These are phyloP conservation scores for Afroboletus lepidellus DNA, from an alignment of 1,284 basidiomycete species.

Conservation along the genomic window DNA sequence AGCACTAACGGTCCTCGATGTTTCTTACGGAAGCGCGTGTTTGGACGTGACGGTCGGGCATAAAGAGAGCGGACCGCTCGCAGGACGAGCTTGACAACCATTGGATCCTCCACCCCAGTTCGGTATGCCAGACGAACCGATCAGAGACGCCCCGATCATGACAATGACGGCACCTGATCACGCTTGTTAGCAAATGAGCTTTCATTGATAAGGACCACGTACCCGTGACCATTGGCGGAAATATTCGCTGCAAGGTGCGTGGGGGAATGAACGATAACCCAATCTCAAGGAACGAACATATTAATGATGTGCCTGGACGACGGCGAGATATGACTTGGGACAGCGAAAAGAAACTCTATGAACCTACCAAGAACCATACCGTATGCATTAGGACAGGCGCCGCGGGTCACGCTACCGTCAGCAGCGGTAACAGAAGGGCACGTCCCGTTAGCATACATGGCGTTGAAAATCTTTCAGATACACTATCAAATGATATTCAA, in stretches of 20 bases:
- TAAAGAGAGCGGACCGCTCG: conserved; percentile 62
- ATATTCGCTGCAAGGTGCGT: conserved; percentile 62
- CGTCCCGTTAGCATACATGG: conserved; percentile 77
- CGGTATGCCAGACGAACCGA: conserved; percentile 71
- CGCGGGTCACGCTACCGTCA: conserved; percentile 61
- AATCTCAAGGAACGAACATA: conserved; percentile 83
- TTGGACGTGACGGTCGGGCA: conserved; percentile 73
- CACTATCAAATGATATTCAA: conserved; percentile 33
- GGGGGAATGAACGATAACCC: conserved; percentile 73
- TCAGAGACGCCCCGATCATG: conserved; percentile 66
- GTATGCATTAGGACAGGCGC: conserved; percentile 78
- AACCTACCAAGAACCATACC: conserved; percentile 67
- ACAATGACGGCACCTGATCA: conserved; percentile 63
- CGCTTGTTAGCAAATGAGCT: not conserved
- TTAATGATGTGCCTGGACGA: conserved; percentile 63
- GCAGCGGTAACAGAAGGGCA: conserved; percentile 60
- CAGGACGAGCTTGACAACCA: conserved; percentile 57
- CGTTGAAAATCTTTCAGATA: conserved; percentile 60
- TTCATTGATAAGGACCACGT: conserved; percentile 10
- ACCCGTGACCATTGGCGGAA: conserved; percentile 83
- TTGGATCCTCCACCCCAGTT: conserved; percentile 86
- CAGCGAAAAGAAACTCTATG: not conserved
- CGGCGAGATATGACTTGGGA: not conserved
- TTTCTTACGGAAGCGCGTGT: conserved; percentile 40
- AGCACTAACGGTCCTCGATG: conserved; percentile 35